phyloP scores from a whole-genome alignment of 768 basidiomycete species.

The Podaxis sp. region DNA sequence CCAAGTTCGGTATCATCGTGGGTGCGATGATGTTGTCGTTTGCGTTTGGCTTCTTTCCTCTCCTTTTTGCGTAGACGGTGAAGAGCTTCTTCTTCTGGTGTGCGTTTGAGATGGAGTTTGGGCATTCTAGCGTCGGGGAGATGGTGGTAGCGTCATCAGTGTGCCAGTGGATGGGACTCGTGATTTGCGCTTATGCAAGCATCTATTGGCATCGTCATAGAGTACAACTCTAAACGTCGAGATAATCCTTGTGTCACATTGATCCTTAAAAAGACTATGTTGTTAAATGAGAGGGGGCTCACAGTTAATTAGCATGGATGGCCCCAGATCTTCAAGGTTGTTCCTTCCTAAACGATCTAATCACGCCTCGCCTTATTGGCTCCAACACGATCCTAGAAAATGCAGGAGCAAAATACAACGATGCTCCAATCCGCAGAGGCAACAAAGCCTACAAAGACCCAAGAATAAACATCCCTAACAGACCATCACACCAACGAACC shows the following conservation, averaged over 20 bases:
- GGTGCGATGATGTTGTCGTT: constrained; percentile 19
- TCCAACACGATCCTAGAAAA: constrained; percentile 70
- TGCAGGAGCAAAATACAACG: constrained; percentile 69
- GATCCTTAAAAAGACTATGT: neutral
- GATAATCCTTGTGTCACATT: neutral
- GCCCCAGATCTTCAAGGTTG: neutral
- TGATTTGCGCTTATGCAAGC: constrained; percentile 19
- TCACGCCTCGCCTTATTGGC: constrained; percentile 47
- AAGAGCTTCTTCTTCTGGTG: constrained; percentile 57
- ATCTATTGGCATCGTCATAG: neutral
- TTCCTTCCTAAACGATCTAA: constrained; percentile 30
- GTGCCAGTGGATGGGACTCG: neutral
- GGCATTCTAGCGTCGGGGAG: constrained; percentile 30
- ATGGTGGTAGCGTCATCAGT: constrained; percentile 1
- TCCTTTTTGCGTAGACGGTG: constrained; percentile 38
- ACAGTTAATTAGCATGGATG: neutral
- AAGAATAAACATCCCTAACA: neutral
- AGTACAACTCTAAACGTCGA: neutral
- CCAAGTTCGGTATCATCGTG: constrained; percentile 19
- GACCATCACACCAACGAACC: neutral
- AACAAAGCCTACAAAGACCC: constrained; percentile 56
- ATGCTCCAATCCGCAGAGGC: constrained; percentile 70
- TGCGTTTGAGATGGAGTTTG: constrained; percentile 64
- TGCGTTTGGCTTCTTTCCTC: constrained; percentile 35
- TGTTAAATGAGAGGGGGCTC: neutral